Evolutionary conservation across 2,329 filamentous ascomycete species (phyloP).

Genomic region (Nigrograna mackinnonii): DNA sequence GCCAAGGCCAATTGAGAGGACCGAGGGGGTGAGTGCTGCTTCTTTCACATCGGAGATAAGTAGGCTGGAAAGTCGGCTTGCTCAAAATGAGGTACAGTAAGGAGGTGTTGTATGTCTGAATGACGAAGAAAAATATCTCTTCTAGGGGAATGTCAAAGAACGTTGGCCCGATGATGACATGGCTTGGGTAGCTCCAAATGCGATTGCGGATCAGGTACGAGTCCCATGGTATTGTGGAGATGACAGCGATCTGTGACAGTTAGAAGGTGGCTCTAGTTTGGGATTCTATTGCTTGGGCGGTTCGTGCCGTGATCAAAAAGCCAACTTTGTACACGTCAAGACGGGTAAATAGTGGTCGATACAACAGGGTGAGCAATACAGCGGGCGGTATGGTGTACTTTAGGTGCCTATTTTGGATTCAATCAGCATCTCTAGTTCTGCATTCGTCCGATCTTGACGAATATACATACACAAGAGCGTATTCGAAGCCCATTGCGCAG

Average conservation of each 20-base stretch:
- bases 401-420: conserved; percentile 55
- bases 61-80: conserved; percentile 63
- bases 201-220: conserved; percentile 70
- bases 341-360: conserved; percentile 64
- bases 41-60: conserved; percentile 52
- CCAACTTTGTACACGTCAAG: conserved; percentile 66
- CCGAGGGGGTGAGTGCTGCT: conserved; percentile 18
- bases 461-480: conserved; percentile 62
- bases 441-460: conserved; percentile 1
- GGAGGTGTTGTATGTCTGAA: conserved; percentile 75
- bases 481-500: conserved; percentile 60
- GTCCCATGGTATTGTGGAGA: conserved; percentile 75
- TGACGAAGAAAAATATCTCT: conserved; percentile 76
- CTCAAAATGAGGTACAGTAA: conserved; percentile 69
- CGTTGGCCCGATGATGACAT: conserved; percentile 66
- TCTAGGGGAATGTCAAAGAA: conserved; percentile 70
- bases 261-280: conserved; percentile 16
- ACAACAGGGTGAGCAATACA: conserved; percentile 60
- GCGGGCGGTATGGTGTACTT: conserved; percentile 70
- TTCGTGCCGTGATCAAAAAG: conserved; percentile 58
- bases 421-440: not conserved
- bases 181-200: conserved; percentile 72
- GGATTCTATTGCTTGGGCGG: not conserved
- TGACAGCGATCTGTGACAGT: conserved; percentile 60
- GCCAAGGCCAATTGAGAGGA: conserved; percentile 37